A percentile compares a stretch with the other conserved stretches of the same genome.
phyloP scores from a whole-genome alignment of 2,329 filamentous ascomycete genomes.

The Beauveria sp. region DNA sequence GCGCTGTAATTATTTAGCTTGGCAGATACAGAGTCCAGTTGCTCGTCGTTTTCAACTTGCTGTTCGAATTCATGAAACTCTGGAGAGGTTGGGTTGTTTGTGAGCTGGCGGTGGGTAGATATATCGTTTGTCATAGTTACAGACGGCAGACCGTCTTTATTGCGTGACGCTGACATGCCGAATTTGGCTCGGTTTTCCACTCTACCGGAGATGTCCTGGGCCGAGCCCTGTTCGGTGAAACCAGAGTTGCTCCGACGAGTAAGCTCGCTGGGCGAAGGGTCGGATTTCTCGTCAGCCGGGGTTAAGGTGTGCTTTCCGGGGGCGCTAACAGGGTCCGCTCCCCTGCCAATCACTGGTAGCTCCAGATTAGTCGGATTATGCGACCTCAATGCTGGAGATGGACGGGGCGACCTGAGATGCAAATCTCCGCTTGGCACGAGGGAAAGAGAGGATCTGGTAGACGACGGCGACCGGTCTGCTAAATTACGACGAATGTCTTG shows the following conservation, averaged over 20 bases:
- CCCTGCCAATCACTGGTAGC: not conserved
- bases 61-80: conserved; percentile 42
- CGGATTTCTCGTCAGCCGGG: conserved; percentile 6
- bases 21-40: conserved; percentile 18
- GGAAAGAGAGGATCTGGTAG: conserved; percentile 2
- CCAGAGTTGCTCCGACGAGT: conserved; percentile 1
- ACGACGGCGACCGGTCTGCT: conserved; percentile 35
- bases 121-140: conserved; percentile 18
- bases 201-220: not conserved
- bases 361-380: conserved; percentile 4
- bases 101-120: not conserved
- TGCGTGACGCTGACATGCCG: not conserved
- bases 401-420: conserved; percentile 2
- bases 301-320: not conserved
- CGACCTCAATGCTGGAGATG: conserved; percentile 3
- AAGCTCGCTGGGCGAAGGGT: conserved; percentile 1
- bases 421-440: conserved; percentile 8
- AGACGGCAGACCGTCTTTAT: conserved; percentile 17
- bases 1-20: not conserved
- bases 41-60: conserved; percentile 23
- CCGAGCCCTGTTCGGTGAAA: conserved; percentile 8
- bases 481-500: conserved; percentile 47
- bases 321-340: conserved; percentile 4
- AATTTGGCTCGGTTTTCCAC: conserved; percentile 9
- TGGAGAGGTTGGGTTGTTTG: conserved; percentile 41